Percentiles rank a stretch among this genome's conserved stretches.
Conservation (phyloP, 2,329 filamentous ascomycete species). For the Geosmithia putterillii region DNA sequence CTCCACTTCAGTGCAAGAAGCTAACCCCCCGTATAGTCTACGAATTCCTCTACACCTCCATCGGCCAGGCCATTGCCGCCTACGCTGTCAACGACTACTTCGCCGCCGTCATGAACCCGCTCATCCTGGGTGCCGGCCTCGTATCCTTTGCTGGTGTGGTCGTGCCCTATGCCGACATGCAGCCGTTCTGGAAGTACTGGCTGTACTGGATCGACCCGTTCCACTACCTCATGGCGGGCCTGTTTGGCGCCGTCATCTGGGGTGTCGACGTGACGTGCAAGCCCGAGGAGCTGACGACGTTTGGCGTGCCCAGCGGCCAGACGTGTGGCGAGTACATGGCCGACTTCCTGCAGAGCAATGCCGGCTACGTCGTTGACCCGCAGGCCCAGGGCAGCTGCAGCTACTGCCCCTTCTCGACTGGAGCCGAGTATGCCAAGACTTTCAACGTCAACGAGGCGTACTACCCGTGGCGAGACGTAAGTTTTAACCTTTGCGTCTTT, state of each 20-base stretch:
- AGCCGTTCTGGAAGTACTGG: slow-evolving; percentile 66
- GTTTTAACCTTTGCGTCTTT: background rate
- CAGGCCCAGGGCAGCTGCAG: slow-evolving; percentile 35
- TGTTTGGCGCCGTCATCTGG: slow-evolving; percentile 54
- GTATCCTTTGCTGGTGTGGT: slow-evolving; percentile 54
- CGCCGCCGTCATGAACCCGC: slow-evolving; percentile 47
- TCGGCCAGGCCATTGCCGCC: slow-evolving; percentile 60
- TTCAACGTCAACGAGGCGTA: slow-evolving; percentile 44
- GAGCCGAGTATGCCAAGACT: slow-evolving; percentile 41
- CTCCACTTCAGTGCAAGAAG: too few relatives aligned
- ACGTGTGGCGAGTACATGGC: slow-evolving; percentile 54
- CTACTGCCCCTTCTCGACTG: slow-evolving; percentile 44
- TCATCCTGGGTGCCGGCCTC: slow-evolving; percentile 33
- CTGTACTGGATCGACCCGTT: slow-evolving; percentile 58
- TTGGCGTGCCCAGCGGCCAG: slow-evolving; percentile 48
- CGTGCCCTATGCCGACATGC: slow-evolving; percentile 40
- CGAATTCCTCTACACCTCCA: slow-evolving; percentile 62
- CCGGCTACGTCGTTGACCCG: slow-evolving; percentile 31
- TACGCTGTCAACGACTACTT: slow-evolving; percentile 57
- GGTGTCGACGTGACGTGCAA: slow-evolving; percentile 39
- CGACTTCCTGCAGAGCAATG: slow-evolving; percentile 24
- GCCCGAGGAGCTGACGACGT: slow-evolving; percentile 45
- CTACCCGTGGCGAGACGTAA: slow-evolving; percentile 49
- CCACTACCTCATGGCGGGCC: slow-evolving; percentile 56
- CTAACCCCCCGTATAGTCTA: too few relatives aligned